phyloP scores from a whole-genome alignment of 306 rosid species.

The Quercus alba region DNA sequence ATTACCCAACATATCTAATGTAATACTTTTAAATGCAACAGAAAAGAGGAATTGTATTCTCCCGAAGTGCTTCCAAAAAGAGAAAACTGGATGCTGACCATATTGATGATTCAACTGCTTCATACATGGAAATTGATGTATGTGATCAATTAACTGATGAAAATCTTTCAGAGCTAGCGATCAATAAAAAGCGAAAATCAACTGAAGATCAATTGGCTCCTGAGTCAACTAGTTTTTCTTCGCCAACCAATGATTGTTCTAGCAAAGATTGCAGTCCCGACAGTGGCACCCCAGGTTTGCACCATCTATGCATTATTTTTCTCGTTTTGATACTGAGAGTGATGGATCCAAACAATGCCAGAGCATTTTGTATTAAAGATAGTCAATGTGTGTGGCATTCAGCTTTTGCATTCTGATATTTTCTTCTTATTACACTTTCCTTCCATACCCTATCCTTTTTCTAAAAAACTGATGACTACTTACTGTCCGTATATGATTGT shows the following conservation, averaged over 20 bases:
- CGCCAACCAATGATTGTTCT: conserved; percentile 20
- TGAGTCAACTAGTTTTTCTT: conserved; percentile 8
- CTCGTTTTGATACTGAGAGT: background rate
- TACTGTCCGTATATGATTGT: background rate
- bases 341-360: background rate
- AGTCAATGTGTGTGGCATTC: background rate
- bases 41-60: conserved; percentile 58
- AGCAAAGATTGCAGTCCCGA: conserved; percentile 22
- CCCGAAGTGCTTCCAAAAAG: conserved; percentile 47
- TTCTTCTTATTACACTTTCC: background rate
- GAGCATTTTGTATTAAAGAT: too few relatives aligned
- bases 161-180: conserved; percentile 9
- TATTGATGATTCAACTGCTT: conserved; percentile 16
- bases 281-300: conserved; percentile 51
- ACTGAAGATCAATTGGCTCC: conserved; percentile 18
- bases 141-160: conserved; percentile 14
- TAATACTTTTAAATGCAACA: conserved; percentile 29
- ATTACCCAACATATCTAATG: background rate
- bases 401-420: background rate
- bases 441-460: background rate
- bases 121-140: conserved; percentile 15
- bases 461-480: background rate
- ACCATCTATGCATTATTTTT: conserved; percentile 13
- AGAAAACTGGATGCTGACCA: conserved; percentile 41
- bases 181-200: conserved; percentile 29